Percentiles rank a stretch among this genome's conserved stretches.
phyloP scores from a whole-genome alignment of 805 yeast genomes.

The Saturnispora silvae region DNA sequence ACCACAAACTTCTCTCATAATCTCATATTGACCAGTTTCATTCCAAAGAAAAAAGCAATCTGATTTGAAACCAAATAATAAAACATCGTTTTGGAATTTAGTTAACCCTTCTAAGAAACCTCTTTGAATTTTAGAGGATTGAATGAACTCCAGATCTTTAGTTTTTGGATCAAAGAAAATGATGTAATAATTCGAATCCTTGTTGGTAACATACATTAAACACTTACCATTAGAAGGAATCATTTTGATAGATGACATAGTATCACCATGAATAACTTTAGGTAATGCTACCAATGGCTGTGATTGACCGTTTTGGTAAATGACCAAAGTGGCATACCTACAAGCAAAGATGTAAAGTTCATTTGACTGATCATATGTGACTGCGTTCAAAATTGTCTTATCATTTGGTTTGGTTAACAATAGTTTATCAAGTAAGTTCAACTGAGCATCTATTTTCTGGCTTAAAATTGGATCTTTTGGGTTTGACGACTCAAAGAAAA shows the following conservation, averaged over 20 bases:
- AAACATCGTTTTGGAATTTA: conserved; percentile 31
- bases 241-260: conserved; percentile 45
- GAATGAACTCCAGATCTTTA: conserved; percentile 9
- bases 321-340: conserved; percentile 54
- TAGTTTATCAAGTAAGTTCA: conserved; percentile 16
- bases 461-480: conserved; percentile 44
- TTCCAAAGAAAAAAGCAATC: conserved; percentile 72
- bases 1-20: conserved; percentile 68
- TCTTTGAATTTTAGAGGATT: conserved; percentile 51
- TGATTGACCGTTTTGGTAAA: conserved; percentile 32
- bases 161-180: conserved; percentile 18
- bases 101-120: conserved; percentile 78
- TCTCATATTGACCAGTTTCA: conserved; percentile 63
- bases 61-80: conserved; percentile 76
- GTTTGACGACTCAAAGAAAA: conserved; percentile 59
- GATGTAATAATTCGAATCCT: conserved; percentile 57
- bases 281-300: conserved; percentile 28
- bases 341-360: conserved; percentile 54
- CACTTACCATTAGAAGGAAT: conserved; percentile 19
- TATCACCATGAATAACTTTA: conserved; percentile 54
- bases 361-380: conserved; percentile 31
- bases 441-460: conserved; percentile 25
- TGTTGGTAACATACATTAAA: conserved; percentile 37
- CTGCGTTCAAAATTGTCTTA: conserved; percentile 49
- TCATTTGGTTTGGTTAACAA: conserved; percentile 20